Percentiles rank a stretch among this genome's conserved stretches.
Conservation (phyloP, 352 stramenopile genomes). For the Discostella stelligera region DNA sequence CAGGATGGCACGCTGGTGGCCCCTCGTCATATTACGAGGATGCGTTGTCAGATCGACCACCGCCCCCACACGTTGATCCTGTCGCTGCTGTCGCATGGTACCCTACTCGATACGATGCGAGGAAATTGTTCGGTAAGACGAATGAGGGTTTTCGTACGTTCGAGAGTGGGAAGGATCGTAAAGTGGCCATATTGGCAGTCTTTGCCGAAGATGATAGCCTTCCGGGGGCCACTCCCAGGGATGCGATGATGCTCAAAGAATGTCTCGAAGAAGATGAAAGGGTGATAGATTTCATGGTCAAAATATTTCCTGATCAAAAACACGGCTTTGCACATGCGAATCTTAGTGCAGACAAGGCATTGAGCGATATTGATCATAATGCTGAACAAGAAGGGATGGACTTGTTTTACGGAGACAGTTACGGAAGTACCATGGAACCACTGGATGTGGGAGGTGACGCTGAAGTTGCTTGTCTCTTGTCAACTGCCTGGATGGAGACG, state of each 20-base stretch:
- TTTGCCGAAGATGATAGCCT: conserved; percentile 74
- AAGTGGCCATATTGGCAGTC: conserved; percentile 72
- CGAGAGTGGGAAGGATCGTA: conserved; percentile 47
- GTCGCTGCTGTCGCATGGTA: conserved; percentile 77
- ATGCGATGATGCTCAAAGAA: conserved; percentile 65
- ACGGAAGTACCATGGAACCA: conserved; percentile 51
- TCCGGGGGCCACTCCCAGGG: conserved; percentile 58
- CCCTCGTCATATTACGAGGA: conserved; percentile 42
- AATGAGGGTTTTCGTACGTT: conserved; percentile 42
- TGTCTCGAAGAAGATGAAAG: conserved; percentile 63
- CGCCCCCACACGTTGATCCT: conserved; percentile 62
- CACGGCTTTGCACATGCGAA: conserved; percentile 77
- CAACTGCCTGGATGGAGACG: conserved; percentile 81
- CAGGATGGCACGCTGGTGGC: conserved; percentile 56
- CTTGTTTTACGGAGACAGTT: conserved; percentile 67
- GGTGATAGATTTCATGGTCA: conserved; percentile 79
- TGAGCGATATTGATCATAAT: neutral
- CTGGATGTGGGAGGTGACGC: conserved; percentile 60
- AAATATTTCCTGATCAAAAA: conserved; percentile 77
- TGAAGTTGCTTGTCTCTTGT: conserved; percentile 78
- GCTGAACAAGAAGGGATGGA: conserved; percentile 38
- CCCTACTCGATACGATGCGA: conserved; percentile 73
- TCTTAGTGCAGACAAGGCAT: conserved; percentile 15
- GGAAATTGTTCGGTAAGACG: conserved; percentile 61
- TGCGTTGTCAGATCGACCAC: conserved; percentile 21